Conservation (phyloP, 1,284 basidiomycete genomes). For the Fomitopsis betulina region DNA sequence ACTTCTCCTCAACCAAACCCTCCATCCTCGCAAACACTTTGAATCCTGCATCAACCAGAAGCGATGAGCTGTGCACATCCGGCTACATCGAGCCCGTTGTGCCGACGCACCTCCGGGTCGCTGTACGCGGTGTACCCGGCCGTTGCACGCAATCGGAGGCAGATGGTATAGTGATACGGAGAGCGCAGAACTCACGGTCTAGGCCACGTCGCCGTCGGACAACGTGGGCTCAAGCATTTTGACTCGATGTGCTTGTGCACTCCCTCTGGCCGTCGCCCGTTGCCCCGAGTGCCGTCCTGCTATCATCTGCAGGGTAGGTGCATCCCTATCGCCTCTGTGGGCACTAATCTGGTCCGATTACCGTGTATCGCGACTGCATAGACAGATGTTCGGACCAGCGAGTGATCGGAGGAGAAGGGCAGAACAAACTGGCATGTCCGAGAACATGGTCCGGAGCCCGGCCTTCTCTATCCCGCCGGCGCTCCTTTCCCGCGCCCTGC, state of each 20-base stretch:
- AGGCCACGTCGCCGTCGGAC: not conserved
- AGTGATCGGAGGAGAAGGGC: not conserved
- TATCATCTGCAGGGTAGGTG: not conserved
- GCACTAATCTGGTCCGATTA: too few relatives aligned
- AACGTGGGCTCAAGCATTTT: not conserved
- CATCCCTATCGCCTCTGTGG: not conserved
- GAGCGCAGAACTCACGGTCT: not conserved
- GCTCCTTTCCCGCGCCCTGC: not conserved
- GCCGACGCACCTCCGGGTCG: not conserved
- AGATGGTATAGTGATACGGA: not conserved
- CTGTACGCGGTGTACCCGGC: not conserved
- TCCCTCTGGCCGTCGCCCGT: not conserved
- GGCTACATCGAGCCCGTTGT: not conserved
- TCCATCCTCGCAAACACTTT: not conserved
- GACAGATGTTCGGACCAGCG: not conserved
- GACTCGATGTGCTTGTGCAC: not conserved
- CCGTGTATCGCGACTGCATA: too few relatives aligned
- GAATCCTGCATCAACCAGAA: not conserved
- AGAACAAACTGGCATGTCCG: not conserved
- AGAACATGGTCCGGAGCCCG: not conserved
- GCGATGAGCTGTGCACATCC: not conserved
- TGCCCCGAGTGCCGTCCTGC: not conserved
- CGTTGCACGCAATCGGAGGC: not conserved
- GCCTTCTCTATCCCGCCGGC: not conserved
- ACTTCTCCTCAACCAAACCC: not conserved